Percentiles rank a stretch among this genome's conserved stretches.
Conservation (phyloP, 441 rosid species). For the Pelargonium citronellum region DNA sequence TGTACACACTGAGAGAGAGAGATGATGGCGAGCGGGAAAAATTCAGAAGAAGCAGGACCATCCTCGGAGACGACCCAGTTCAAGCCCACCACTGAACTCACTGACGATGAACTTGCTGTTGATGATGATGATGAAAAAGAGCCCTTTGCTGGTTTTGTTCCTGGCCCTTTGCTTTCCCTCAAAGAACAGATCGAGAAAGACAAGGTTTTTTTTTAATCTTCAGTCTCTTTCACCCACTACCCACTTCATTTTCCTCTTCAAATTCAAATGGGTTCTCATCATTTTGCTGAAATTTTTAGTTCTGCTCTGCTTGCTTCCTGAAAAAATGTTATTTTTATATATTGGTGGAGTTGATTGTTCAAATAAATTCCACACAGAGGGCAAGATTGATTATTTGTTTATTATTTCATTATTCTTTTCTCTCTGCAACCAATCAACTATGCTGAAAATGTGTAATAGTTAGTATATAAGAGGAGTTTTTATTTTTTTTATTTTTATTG, state of each 20-base stretch:
- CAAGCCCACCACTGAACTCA: slow-evolving; percentile 17
- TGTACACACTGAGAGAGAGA: not conserved
- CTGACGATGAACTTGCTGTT: slow-evolving; percentile 21
- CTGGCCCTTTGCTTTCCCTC: slow-evolving; percentile 52
- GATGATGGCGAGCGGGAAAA: slow-evolving; percentile 4
- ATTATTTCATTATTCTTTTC: no score
- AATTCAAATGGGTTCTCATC: not conserved
- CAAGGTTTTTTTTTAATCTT: slow-evolving; percentile 33
- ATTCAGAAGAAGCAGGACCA: not conserved
- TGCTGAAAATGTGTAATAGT: no score
- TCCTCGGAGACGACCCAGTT: slow-evolving; percentile 25
- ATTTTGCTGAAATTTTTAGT: not conserved
- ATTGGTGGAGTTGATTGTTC: no score
- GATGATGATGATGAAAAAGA: slow-evolving; percentile 20
- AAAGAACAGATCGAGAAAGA: slow-evolving; percentile 60
- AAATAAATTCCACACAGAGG: no score
- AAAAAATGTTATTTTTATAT: not conserved
- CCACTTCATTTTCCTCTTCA: not conserved
- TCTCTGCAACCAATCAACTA: no score
- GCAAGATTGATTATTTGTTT: no score
- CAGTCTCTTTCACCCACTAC: no score
- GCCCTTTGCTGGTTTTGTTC: slow-evolving; percentile 35
- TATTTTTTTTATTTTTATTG: no score
- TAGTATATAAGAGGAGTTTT: no score
- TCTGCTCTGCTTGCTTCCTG: not conserved